Conservation (phyloP, 495 filamentous ascomycete species). For the Xylaria flabelliformis region DNA sequence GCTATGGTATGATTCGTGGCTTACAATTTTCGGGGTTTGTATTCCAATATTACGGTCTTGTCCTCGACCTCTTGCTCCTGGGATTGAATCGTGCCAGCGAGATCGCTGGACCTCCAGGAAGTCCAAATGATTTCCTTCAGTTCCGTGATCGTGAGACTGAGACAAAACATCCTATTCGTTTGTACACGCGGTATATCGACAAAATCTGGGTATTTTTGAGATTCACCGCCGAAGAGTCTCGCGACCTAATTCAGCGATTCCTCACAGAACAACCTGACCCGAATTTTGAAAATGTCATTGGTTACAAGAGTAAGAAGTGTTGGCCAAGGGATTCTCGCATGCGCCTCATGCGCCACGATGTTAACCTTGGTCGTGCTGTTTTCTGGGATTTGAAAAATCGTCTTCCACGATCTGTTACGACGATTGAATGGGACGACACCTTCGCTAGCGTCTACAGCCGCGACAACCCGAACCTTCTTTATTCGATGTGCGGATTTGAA, state of each 20-base stretch:
- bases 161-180: constrained; percentile 88
- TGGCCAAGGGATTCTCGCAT: constrained; percentile 98
- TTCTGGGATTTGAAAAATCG: constrained; percentile 99
- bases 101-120: constrained; percentile 95
- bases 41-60: constrained; percentile 98
- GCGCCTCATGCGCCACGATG: constrained; percentile 98
- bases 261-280: constrained; percentile 98
- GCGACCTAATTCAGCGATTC: constrained; percentile 97
- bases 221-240: constrained; percentile 90
- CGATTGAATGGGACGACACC: constrained; percentile 99
- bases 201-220: constrained; percentile 98
- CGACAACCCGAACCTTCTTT: constrained; percentile 96
- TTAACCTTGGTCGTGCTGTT: constrained; percentile 95
- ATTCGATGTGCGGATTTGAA: constrained; percentile 98
- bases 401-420: constrained; percentile 90
- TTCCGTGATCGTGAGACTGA: constrained; percentile 92
- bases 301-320: constrained; percentile 99
- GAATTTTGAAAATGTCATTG: constrained; percentile 99
- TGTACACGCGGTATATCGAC: constrained; percentile 98
- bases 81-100: constrained; percentile 94
- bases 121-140: constrained; percentile 97
- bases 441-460: constrained; percentile 99
- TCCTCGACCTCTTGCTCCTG: constrained; percentile 91
- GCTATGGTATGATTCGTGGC: constrained; percentile 96
- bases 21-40: constrained; percentile 98